These are phyloP conservation scores for Dictyostelium firmibasis DNA, from an alignment of 78 protist species.

Conservation along the genomic window DNA sequence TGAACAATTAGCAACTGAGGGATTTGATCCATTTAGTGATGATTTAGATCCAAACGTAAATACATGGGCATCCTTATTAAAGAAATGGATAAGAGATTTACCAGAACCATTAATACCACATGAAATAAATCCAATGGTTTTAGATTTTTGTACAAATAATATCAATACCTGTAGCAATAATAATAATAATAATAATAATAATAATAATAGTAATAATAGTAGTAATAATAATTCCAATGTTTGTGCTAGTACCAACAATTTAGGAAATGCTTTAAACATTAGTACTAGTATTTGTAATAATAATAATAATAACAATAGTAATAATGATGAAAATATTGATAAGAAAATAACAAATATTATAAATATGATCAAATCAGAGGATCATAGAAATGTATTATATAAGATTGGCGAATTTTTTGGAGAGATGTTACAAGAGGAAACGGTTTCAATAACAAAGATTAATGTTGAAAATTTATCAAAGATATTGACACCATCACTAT, in stretches of 20 bases:
- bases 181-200: neutral
- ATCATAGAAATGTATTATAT: neutral
- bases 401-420: conserved; percentile 50
- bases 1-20: conserved; percentile 39
- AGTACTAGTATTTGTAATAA: neutral
- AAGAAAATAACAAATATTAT: neutral
- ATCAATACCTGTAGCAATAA: neutral
- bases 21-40: conserved; percentile 57
- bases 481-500: conserved; percentile 54
- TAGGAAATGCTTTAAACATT: neutral
- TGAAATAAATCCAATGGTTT: neutral
- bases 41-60: conserved; percentile 13
- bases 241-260: neutral
- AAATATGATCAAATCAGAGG: neutral
- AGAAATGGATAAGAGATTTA: conserved; percentile 71
- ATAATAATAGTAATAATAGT: neutral
- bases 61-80: conserved; percentile 69
- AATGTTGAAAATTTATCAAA: conserved; percentile 32
- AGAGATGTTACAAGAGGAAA: neutral
- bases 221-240: neutral
- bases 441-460: conserved; percentile 14
- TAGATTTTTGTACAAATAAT: neutral
- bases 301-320: neutral
- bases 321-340: neutral
- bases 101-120: conserved; percentile 41